A percentile compares a stretch with the other conserved stretches of the same genome.
Evolutionary conservation across 768 basidiomycete genomes (phyloP).

Genomic region (Amanita jacksonii): DNA sequence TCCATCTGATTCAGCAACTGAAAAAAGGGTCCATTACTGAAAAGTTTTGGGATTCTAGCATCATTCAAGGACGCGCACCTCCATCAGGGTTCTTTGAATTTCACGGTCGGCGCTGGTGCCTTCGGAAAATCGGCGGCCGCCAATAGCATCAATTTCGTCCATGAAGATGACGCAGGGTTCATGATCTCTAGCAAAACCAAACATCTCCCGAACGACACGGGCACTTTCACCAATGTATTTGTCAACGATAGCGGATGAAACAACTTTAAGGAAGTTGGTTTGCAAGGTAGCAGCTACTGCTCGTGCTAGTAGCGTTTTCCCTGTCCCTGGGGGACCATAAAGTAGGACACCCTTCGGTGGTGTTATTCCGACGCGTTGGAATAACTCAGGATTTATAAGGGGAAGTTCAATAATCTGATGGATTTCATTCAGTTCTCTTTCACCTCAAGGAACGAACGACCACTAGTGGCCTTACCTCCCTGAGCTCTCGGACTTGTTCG

Average conservation of each 20-base stretch:
- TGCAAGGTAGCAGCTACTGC: slow-evolving; percentile 93
- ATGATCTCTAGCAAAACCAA: slow-evolving; percentile 94
- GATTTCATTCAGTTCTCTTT: neutral
- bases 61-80: slow-evolving; percentile 33
- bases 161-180: slow-evolving; percentile 99
- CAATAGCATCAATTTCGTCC: slow-evolving; percentile 98
- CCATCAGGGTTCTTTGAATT: slow-evolving; percentile 98
- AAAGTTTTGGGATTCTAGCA: too few relatives aligned
- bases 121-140: slow-evolving; percentile 80
- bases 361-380: slow-evolving; percentile 90
- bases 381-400: slow-evolving; percentile 88
- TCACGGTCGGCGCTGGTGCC: slow-evolving; percentile 97
- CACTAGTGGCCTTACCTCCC: slow-evolving; percentile 51
- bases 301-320: slow-evolving; percentile 90
- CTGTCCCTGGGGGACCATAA: slow-evolving; percentile 94
- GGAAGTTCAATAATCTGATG: slow-evolving; percentile 89
- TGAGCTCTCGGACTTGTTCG: slow-evolving; percentile 93
- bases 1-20: slow-evolving; percentile 99
- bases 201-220: slow-evolving; percentile 96
- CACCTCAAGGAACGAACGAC: too few relatives aligned
- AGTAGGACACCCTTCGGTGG: slow-evolving; percentile 95
- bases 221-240: slow-evolving; percentile 99
- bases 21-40: too few relatives aligned
- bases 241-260: slow-evolving; percentile 95
- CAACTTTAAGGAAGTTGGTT: slow-evolving; percentile 98